Percentiles rank a stretch among this genome's conserved stretches.
Conservation (phyloP, 371 early-diverging fungal species). For the Mortierella sp. region DNA sequence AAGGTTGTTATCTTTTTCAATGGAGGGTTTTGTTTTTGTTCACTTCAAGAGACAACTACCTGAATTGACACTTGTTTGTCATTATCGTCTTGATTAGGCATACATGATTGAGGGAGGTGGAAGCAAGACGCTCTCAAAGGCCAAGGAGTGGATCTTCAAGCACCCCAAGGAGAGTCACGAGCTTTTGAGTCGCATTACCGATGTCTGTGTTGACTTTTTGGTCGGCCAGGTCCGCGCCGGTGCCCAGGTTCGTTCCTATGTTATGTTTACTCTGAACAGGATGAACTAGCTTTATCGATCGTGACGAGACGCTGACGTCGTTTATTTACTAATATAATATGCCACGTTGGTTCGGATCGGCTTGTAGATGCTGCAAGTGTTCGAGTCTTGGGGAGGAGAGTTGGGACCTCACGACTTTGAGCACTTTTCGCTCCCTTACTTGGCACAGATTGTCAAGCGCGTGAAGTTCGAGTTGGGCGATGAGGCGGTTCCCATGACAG, state of each 20-base stretch:
- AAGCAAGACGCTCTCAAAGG: conserved; percentile 89
- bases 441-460: conserved; percentile 81
- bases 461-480: conserved; percentile 74
- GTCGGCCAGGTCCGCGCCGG: conserved; percentile 97
- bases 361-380: conserved; percentile 92
- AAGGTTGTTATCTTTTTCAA: background rate
- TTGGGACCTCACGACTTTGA: conserved; percentile 87
- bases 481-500: conserved; percentile 84
- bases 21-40: background rate
- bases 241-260: conserved; percentile 82
- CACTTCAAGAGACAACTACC: background rate
- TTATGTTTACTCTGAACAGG: conserved; percentile 14
- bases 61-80: background rate
- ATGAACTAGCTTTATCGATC: background rate
- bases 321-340: background rate
- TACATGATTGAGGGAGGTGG: conserved; percentile 99
- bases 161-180: conserved; percentile 85
- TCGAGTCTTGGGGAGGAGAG: conserved; percentile 98
- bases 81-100: conserved; percentile 60
- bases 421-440: conserved; percentile 90
- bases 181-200: conserved; percentile 86
- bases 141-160: conserved; percentile 92
- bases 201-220: conserved; percentile 88
- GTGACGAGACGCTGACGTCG: background rate
- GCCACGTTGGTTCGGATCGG: too few relatives aligned